Conservation (phyloP, 176 grass and related monocot genomes). For the Neostapfia colusana region DNA sequence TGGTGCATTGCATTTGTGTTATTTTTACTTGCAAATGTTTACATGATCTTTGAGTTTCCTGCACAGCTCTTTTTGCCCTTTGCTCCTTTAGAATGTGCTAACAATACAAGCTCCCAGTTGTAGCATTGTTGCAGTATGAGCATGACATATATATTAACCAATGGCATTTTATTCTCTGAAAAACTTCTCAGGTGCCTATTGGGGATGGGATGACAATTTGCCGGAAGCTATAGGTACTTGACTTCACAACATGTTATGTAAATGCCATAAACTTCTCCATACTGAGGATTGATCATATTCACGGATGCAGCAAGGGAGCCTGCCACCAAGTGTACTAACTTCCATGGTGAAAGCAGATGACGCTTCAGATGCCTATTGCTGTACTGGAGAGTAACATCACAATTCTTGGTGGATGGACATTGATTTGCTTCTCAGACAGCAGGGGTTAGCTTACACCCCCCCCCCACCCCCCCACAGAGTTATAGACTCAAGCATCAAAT, state of each 20-base stretch:
- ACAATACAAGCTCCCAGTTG: background rate
- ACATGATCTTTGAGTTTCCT: background rate
- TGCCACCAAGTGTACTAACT: background rate
- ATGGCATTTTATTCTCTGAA: conserved; percentile 26
- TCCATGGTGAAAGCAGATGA: background rate
- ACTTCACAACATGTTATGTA: conserved; percentile 14
- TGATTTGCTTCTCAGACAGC: background rate
- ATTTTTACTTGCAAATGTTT: conserved; percentile 10
- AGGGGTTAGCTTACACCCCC: background rate
- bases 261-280: conserved; percentile 7
- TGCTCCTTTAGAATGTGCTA: background rate
- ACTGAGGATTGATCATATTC: background rate
- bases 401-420: conserved; percentile 6
- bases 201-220: conserved; percentile 98
- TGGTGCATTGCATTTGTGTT: background rate
- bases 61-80: background rate
- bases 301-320: background rate
- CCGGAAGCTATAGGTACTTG: conserved; percentile 60
- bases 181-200: conserved; percentile 66
- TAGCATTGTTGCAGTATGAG: background rate
- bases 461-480: background rate
- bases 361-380: background rate
- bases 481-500: background rate
- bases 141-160: conserved; percentile 2
- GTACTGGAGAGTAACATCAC: background rate